Conservation (phyloP, 2,329 filamentous ascomycete species). For the Penicillium janthinellum region DNA sequence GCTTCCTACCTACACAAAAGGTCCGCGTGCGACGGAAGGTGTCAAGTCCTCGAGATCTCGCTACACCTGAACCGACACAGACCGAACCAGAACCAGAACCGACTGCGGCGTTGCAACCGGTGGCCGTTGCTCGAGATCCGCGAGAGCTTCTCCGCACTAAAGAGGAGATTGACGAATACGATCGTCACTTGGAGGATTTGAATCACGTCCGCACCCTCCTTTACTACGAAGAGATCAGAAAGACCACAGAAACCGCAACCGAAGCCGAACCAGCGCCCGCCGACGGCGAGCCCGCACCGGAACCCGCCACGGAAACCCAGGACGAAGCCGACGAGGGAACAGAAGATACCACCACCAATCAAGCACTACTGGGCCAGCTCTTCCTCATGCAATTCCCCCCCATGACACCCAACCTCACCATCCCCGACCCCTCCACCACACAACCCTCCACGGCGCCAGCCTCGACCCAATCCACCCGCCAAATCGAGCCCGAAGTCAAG, state of each 20-base stretch:
- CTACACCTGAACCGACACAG: slow-evolving; percentile 15
- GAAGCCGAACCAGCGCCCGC: slow-evolving; percentile 11
- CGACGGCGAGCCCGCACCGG: slow-evolving; percentile 18
- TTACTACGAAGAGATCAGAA: slow-evolving; percentile 27
- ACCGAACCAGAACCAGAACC: slow-evolving; percentile 15
- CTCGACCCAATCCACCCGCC: background rate
- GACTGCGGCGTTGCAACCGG: slow-evolving; percentile 23
- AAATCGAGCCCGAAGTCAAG: slow-evolving; percentile 15
- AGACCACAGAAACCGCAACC: slow-evolving; percentile 13
- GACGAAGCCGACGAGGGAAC: slow-evolving; percentile 23
- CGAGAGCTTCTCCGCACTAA: slow-evolving; percentile 42
- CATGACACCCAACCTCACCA: slow-evolving; percentile 58
- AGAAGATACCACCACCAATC: slow-evolving; percentile 37
- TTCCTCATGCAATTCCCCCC: slow-evolving; percentile 68
- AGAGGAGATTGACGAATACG: slow-evolving; percentile 47
- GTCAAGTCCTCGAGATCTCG: slow-evolving; percentile 23
- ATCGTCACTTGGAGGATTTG: slow-evolving; percentile 44
- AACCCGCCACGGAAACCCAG: slow-evolving; percentile 14
- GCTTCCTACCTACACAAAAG: slow-evolving; percentile 36
- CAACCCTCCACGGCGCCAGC: background rate
- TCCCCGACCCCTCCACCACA: slow-evolving; percentile 31
- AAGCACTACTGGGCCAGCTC: slow-evolving; percentile 55
- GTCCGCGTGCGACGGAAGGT: slow-evolving; percentile 40
- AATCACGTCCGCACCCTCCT: slow-evolving; percentile 44
- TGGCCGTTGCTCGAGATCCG: slow-evolving; percentile 22